Evolutionary conservation across 495 filamentous ascomycete species (phyloP), one percentile per base, ranked within the genome.

Genomic region (Podospora bellae-mahoneyi): DNA sequence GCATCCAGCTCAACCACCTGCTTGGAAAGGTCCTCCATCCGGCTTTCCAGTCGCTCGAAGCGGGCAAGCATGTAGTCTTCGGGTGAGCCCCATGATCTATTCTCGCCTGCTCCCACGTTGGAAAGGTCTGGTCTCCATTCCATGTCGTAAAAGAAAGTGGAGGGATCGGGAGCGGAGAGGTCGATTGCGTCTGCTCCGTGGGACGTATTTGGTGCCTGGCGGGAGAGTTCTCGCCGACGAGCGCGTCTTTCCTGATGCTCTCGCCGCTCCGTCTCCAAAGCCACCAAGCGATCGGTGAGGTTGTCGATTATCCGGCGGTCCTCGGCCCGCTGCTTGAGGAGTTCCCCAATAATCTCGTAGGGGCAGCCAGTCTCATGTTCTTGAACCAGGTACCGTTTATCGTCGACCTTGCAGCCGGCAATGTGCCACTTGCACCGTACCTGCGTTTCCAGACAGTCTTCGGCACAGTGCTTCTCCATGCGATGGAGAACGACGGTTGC

Each of bases 1-100:
- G 77, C 78, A 57, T 85, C 83, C 6, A 83, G 71, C 60, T 86
- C 82, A 27, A 73, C 78, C 26, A 85, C 64, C 28, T 74, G 75
- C 56, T 80, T 78, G 5, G 79, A 77, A 3, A 85, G 60, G 16
- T 81, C 78, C 62, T 83, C 82, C 48, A 85, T 71, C 64, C 81
- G 77, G 61, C 71, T 70, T 67, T 85, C 81, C 60, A 84, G 74
- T n/a, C 78, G 75, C 69, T 85, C 82, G 55, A 85, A 79, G 28
- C 82, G 75, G 19, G 81, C 80, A n/a, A 84, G 71, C 66, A 84
- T 73, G 66, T 75, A 76, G 57, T 76, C 73, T 48, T 78, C 74
- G 13, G 73, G 70, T 9, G 72, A 73, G 5, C 13, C 67, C 55
- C 62, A 66, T 4, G 65, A 19, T 13, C 30, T 19, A 23, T 20